Base-by-base conservation (phyloP, 495 filamentous ascomycete species). In the Trichoderma gamsii region DNA sequence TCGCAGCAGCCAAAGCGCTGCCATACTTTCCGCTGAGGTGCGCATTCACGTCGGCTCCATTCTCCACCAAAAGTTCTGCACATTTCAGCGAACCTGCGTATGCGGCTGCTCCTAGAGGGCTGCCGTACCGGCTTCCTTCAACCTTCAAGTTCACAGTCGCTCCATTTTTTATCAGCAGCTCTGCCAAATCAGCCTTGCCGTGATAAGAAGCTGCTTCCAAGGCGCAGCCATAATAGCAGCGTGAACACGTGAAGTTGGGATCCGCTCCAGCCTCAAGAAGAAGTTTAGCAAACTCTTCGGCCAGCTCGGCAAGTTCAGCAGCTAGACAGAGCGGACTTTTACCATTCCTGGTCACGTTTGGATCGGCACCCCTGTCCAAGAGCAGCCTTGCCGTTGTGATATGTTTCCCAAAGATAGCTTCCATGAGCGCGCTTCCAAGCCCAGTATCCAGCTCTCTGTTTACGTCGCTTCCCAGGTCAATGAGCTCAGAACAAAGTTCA, bases 401-500 rank as follows among this genome's bases (percentile, higher is more conserved):
- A 3, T 52, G 49, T 4, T 3, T 6, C 1, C 3, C 3, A 0
- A 7, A 0, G 9, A 52, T 23, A 25, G 49, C 49, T 52, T 52
- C 49, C 49, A 52, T 52, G 4, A 52, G 11, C 7, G 49, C 49
- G n/a, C 49, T 52, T 52, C 49, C 49, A 18, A n/a, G 3, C 3
- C 8, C 16, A 52, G 3, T 21, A 23, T 52, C 49, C 49, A 52
- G 49, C 49, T 11, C n/a, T 23, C 21, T 52, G 1, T 52, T 5
- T 25, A 52, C 25, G 21, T 52, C 49, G 49, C 49, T 23, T 52
- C 49, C 49, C 5, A 6, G 18, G n/a, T 4, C 21, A 8, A 52
- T 52, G 49, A 52, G 49, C 49, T 52, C 49, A 23, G 49, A 52
- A 23, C 49, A 52, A 52, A 52, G 49, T 11, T 52, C 49, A 7